Evolutionary conservation across 2,329 filamentous ascomycete genomes (phyloP), one percentile per base, ranked within the genome.

Genomic region (Pyrenophora tritici-repentis): DNA sequence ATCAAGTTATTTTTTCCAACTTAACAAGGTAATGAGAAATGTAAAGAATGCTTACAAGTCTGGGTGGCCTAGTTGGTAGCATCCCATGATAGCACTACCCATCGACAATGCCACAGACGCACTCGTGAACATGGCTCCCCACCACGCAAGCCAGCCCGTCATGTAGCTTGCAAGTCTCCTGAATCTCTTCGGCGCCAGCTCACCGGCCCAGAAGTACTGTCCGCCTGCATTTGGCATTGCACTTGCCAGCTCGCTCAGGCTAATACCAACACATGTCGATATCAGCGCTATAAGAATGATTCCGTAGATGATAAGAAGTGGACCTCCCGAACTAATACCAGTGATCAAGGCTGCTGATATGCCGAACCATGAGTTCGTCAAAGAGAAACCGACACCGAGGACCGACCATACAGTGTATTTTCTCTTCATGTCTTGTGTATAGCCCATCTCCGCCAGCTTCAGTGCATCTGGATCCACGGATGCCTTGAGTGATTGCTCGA

Each of bases 71-170:
- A 83, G 62, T 57, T 81, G 78, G 66, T 76, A 82, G 62, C 80
- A 81, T 18, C 81, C 81, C 36, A 82, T 76, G 33, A 76, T 58
- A 2, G 76, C 80, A 57, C 73, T 74, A 4, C 75, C 79, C 43
- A 81, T 67, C 40, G 76, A 76, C 39, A 83, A 62, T 3, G 79
- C 77, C 14, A 82, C 78, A 66, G 78, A 80, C 14, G 81, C 80
- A 57, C 73, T 78, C 6, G 80, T 82, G 55, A 83, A 83, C 46
- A 83, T 76, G 17, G 76, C 74, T 13, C 80, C 81, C n/a, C 79
- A 78, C 75, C 79, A 83, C 2, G 79, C 79, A 50, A 82, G 75
- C 74, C 77, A 82, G 1, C 78, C 79, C 1, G 77, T 80, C 41
- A 78, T 45, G 47, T 80, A 81, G 10, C 75, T 77, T 5, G 74